Percentiles rank a stretch among this genome's conserved stretches.
These are phyloP conservation scores for Nannochloropsis gaditana DNA, from an alignment of 108 stramenopile genomes.

Conservation along the genomic window DNA sequence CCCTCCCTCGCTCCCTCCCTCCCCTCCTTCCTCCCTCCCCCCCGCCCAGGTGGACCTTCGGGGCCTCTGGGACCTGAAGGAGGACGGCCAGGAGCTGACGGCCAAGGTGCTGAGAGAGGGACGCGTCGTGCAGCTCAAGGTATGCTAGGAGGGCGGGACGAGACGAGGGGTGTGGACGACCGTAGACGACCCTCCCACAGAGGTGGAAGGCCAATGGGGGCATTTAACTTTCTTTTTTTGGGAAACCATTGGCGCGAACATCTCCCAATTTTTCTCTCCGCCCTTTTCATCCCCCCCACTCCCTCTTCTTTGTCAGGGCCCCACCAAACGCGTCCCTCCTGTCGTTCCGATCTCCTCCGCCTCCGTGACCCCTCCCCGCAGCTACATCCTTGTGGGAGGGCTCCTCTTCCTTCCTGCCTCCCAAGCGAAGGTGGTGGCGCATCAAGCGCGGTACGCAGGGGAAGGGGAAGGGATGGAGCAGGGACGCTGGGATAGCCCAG, in stretches of 20 bases:
- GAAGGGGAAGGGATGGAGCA: not conserved
- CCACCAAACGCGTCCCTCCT: not conserved
- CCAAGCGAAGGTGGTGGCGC: not conserved
- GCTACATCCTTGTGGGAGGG: not conserved
- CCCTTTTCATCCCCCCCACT: not conserved
- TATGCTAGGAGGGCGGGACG: not conserved
- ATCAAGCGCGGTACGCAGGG: not conserved
- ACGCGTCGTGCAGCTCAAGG: not conserved
- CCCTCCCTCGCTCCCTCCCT: not conserved
- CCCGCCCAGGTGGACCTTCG: not conserved
- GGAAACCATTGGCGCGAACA: not conserved
- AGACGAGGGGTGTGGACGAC: not conserved
- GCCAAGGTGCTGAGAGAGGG: not conserved
- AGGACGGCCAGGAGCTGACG: not conserved
- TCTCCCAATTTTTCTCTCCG: not conserved
- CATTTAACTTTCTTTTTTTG: not conserved
- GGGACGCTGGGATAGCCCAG: not conserved
- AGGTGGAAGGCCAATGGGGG: not conserved
- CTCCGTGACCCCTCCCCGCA: conserved; percentile 3
- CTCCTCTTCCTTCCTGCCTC: conserved; percentile 7
- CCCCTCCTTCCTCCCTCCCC: not conserved
- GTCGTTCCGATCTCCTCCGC: not conserved
- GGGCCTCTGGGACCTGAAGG: not conserved
- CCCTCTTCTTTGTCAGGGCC: not conserved
- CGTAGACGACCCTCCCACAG: not conserved